Base-by-base conservation (phyloP, 2,329 filamentous ascomycete species). In the Whalleya microplaca region DNA sequence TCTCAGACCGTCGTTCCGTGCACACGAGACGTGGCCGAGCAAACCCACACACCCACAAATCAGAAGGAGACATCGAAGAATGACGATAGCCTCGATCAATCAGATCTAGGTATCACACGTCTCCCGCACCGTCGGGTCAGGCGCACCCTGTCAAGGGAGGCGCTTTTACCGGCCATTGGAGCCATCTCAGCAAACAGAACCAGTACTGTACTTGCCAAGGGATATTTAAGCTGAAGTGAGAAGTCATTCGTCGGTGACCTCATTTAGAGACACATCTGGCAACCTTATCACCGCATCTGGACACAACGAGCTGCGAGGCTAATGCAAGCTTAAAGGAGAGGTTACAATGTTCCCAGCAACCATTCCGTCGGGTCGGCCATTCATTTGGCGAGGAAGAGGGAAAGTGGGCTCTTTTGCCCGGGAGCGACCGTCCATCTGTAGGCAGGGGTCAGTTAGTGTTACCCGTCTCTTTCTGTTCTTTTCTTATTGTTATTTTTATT, bases 261-360 rank as follows among this genome's bases (percentile, higher is more conserved):
- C 48, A 48, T 54, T 52, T 50, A 27, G 58, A 60, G 57, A 58
- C 58, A 58, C 57, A 60, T 21, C 41, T 23, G 29, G 23, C 48
- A 32, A 19, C 19, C 54, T 49, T 57, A 50, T 58, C 59, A 62
- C 59, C 55, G 54, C 59, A 62, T 45, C 51, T 49, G 29, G 46
- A 47, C 45, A 56, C 54, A 58, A 58, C 43, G 29, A 62, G 57
- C 57, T 62, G 57, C 60, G 53, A 60, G 46, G 47, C 60, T 63
- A 63, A 63, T 63, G 61, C 61, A 61, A 61, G 61, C 58, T 63
- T 63, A 63, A 63, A 63, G 46, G 53, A 61, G 53, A 61, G 55
- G 61, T 63, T 56, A 53, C 58, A 51, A 42, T 56, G 53, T 59
- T 66, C 53, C 64, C 60, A 64, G 56, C 48, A 59, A 66, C 65